Evolutionary conservation across 495 filamentous ascomycete species (phyloP).

Genomic region (Penicillium salamii): DNA sequence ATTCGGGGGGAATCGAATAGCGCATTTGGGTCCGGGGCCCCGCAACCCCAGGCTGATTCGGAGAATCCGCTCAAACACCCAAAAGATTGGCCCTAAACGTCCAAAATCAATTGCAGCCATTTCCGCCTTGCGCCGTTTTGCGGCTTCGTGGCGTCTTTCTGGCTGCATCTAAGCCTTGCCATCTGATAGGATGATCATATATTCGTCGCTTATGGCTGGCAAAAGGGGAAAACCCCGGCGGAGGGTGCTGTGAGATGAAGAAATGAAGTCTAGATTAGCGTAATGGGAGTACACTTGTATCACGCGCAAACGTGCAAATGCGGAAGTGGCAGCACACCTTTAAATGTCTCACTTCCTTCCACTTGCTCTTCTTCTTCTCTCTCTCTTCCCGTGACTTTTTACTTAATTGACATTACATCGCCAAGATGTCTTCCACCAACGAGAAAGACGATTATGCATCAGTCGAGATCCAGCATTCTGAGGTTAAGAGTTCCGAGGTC

Average conservation of each 20-base stretch:
- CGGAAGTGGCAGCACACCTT: background rate
- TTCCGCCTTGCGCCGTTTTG: too few relatives aligned
- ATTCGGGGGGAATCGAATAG: too few relatives aligned
- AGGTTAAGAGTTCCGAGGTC: slow-evolving; percentile 26
- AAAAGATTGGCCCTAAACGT: too few relatives aligned
- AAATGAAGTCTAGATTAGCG: background rate
- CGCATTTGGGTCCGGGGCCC: background rate
- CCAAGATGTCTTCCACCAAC: background rate
- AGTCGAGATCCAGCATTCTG: slow-evolving; percentile 10
- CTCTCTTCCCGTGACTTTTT: too few relatives aligned
- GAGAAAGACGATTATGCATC: slow-evolving; percentile 5
- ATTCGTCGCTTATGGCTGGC: background rate
- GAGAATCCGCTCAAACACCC: too few relatives aligned
- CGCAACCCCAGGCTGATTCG: background rate
- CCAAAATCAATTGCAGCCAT: too few relatives aligned
- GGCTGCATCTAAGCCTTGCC: background rate
- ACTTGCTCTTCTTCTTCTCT: too few relatives aligned
- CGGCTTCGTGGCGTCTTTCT: too few relatives aligned
- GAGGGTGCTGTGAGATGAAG: background rate
- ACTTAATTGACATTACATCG: background rate
- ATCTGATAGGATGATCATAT: background rate
- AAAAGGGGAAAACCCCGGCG: slow-evolving; percentile 5
- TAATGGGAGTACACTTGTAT: slow-evolving; percentile 7
- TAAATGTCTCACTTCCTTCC: too few relatives aligned
- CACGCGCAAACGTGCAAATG: background rate